These are phyloP conservation scores for Eucalyptus grandis DNA, from an alignment of 345 rosid species.

Conservation along the genomic window DNA sequence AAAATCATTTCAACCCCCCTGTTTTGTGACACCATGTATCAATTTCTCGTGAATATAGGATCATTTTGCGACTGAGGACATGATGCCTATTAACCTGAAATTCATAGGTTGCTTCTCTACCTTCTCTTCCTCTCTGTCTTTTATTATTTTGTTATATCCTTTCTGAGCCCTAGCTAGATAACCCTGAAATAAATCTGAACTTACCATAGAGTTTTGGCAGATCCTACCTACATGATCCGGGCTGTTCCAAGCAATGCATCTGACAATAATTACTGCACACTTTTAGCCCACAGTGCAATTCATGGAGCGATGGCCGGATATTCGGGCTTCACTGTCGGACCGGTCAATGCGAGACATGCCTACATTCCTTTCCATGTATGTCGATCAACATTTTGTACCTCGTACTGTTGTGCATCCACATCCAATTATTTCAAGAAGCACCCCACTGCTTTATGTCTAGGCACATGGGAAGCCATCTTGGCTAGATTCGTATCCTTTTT, in stretches of 20 bases:
- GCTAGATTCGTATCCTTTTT: not conserved
- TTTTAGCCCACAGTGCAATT: slow-evolving; percentile 78
- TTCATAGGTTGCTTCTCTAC: slow-evolving; percentile 45
- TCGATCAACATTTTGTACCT: not conserved
- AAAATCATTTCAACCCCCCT: not conserved
- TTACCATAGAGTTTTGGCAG: slow-evolving; percentile 18
- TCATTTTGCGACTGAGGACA: slow-evolving; percentile 32
- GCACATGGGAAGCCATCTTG: not conserved
- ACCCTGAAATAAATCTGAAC: not conserved
- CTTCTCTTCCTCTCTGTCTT: not conserved
- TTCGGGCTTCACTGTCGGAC: slow-evolving; percentile 72
- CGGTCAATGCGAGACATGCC: slow-evolving; percentile 65
- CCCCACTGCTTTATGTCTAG: not conserved
- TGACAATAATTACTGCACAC: slow-evolving; percentile 85
- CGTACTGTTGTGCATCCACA: not conserved
- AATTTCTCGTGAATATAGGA: slow-evolving; percentile 20
- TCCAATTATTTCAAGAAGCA: not conserved
- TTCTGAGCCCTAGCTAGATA: not conserved
- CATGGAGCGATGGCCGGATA: slow-evolving; percentile 98
- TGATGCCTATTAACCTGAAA: slow-evolving; percentile 61
- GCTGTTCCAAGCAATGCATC: slow-evolving; percentile 84
- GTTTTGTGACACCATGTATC: not conserved
- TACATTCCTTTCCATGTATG: slow-evolving; percentile 68
- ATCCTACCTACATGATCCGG: slow-evolving; percentile 91
- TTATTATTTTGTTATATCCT: not conserved